Evolutionary conservation across 2,329 filamentous ascomycete genomes (phyloP), one percentile per base, ranked within the genome.

Genomic region (Phyllosticta ampelicida): DNA sequence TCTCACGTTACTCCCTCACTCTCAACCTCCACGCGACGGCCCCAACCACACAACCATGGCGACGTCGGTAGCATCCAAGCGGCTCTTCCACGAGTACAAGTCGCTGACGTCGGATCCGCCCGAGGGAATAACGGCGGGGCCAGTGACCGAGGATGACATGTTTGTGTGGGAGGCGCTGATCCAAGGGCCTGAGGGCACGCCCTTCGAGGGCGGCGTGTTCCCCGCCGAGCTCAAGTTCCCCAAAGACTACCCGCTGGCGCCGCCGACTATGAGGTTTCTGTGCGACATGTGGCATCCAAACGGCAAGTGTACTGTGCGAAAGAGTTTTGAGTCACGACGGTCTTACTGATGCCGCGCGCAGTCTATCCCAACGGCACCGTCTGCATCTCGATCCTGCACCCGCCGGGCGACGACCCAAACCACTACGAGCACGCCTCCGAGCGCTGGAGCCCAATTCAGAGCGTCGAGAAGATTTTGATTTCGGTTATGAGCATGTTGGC

Each of bases 81-180:
- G 94, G 49, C 87, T 99, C 65, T 90, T 97, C 71, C 89, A 92
- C 76, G 94, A 99, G 79, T 99, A 99, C 80, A 89, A 89, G 70
- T 85, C 88, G 62, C 86, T 99, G 62, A 94, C 90, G 62, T 92
- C 90, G 69, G 94, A 95, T 74, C 90, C 92, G 0, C 92, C 92
- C n/a, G 92, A 97, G 62, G 94, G 94, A 72, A 97, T 99, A 75
- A 95, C 89, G 60, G 94, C 94, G 16, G 94, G 94, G 19, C 94
- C 94, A 30, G 79, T 96, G 61, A 87, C 83, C 63, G 94, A 99
- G 78, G 94, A 97, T 72, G 90, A 99, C 76, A 85, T 97, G 70
- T 88, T 96, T 67, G 79, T 89, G 68, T 99, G 94, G 94, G 94
- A 99, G 76, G 94, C 91, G 9, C 78, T 97, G 62, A 97, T 99